A percentile compares a stretch with the other conserved stretches of the same genome.
Evolutionary conservation across 1,139 yeast species (phyloP).

Genomic region (Suhomyces atakaporum): DNA sequence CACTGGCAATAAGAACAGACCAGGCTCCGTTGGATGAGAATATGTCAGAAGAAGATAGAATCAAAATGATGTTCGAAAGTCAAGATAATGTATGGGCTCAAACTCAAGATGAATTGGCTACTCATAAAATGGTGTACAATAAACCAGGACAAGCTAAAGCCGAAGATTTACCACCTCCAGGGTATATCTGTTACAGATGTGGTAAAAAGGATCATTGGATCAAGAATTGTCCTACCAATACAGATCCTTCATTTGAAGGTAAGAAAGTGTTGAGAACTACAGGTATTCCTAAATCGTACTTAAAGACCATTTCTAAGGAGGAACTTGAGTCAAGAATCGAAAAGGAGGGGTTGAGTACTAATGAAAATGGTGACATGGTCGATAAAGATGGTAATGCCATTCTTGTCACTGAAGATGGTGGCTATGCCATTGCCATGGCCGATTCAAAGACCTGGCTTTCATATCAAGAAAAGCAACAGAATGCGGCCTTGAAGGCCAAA

Average conservation of each 20-base stretch:
- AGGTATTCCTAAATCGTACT: constrained; percentile 93
- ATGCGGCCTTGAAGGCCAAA: constrained; percentile 51
- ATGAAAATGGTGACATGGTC: constrained; percentile 49
- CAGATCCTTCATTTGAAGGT: constrained; percentile 92
- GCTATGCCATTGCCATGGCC: constrained; percentile 92
- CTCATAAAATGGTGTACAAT: constrained; percentile 63
- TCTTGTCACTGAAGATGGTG: constrained; percentile 92
- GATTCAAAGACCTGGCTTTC: constrained; percentile 91
- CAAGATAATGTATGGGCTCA: constrained; percentile 94
- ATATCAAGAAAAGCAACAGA: constrained; percentile 69
- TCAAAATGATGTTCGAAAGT: constrained; percentile 86
- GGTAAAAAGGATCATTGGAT: constrained; percentile 98
- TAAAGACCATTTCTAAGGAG: constrained; percentile 67
- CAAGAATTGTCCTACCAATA: constrained; percentile 90
- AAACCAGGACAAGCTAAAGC: constrained; percentile 44
- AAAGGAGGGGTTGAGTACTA: constrained; percentile 41
- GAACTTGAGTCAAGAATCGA: constrained; percentile 60
- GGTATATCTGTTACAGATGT: constrained; percentile 93
- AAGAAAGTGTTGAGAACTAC: constrained; percentile 89
- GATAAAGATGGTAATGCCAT: constrained; percentile 70
- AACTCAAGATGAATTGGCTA: constrained; percentile 87
- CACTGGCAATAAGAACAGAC: constrained; percentile 8
- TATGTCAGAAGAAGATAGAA: constrained; percentile 80
- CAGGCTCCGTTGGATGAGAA: constrained; percentile 34
- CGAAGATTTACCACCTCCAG: constrained; percentile 89